A percentile compares a stretch with the other conserved stretches of the same genome.
phyloP scores from a whole-genome alignment of 176 grass and related monocot genomes.

The Oryza coarctata region DNA sequence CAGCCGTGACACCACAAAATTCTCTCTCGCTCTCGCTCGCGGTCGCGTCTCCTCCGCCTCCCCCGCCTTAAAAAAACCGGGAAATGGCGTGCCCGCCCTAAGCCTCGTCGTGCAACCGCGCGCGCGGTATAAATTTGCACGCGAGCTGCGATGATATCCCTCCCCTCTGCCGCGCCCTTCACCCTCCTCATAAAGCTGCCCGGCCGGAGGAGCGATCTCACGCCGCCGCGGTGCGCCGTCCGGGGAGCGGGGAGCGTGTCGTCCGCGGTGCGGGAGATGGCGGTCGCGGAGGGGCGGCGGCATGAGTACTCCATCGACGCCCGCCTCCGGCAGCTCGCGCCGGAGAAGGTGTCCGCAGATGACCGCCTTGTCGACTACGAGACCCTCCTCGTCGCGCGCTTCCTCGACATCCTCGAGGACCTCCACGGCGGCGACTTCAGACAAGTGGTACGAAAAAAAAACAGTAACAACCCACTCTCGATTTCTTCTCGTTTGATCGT shows the following conservation, averaged over 20 bases:
- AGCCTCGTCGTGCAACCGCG: background rate
- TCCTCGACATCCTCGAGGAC: constrained; percentile 62
- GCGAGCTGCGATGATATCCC: constrained; percentile 9
- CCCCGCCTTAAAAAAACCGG: background rate
- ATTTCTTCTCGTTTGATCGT: background rate
- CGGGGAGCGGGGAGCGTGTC: background rate
- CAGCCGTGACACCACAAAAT: constrained; percentile 21
- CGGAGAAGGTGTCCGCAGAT: constrained; percentile 48
- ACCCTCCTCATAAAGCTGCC: constrained; percentile 25
- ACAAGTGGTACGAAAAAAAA: constrained; percentile 28
- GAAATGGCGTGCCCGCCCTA: background rate
- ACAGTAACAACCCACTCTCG: background rate
- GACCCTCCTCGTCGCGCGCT: constrained; percentile 58
- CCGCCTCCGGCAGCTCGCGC: constrained; percentile 40
- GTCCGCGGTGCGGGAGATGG: background rate
- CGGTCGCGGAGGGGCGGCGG: background rate
- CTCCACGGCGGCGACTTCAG: constrained; percentile 51
- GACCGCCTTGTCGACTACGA: constrained; percentile 66
- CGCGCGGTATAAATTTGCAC: background rate
- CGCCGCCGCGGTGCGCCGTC: constrained; percentile 2
- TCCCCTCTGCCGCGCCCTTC: constrained; percentile 23
- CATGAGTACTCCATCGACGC: constrained; percentile 39
- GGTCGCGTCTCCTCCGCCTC: too few relatives aligned
- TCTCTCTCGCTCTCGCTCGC: background rate
- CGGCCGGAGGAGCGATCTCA: background rate